Evolutionary conservation across 176 grass and related monocot genomes (phyloP).

Genomic region (Oropetium thomaeum): DNA sequence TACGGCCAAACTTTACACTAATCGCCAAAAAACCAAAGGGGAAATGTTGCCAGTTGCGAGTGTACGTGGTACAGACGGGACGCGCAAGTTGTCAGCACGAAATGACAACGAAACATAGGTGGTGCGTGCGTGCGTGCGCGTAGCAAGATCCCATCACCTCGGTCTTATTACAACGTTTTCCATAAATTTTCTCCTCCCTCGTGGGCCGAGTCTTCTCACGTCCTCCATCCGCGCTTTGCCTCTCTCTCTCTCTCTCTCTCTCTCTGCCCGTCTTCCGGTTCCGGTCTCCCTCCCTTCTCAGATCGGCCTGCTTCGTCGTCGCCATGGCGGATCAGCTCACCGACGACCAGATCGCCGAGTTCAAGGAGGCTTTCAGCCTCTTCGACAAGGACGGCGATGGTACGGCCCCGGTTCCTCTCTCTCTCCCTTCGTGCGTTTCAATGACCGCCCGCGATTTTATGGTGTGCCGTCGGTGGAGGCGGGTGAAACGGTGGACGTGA

Average conservation of each 20-base stretch:
- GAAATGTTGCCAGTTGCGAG: background rate
- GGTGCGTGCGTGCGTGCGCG: background rate
- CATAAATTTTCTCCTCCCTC: background rate
- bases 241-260: background rate
- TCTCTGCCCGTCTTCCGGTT: too few species aligned
- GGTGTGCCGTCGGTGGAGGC: background rate
- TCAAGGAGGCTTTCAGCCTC: slow-evolving; percentile 91
- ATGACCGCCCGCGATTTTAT: background rate
- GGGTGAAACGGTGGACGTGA: background rate
- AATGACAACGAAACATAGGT: background rate
- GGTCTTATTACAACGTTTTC: background rate
- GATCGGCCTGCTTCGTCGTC: slow-evolving; percentile 2
- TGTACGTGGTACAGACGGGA: too few species aligned
- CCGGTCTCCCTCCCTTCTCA: background rate
- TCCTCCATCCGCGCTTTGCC: slow-evolving; percentile 26
- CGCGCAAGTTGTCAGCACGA: background rate
- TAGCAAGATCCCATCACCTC: background rate
- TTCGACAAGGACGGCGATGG: slow-evolving; percentile 96
- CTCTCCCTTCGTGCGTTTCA: background rate
- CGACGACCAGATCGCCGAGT: slow-evolving; percentile 90
- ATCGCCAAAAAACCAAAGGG: background rate
- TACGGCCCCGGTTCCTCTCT: background rate
- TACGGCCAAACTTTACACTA: too few species aligned
- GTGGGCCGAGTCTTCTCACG: background rate
- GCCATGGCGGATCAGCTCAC: slow-evolving; percentile 72